These are phyloP conservation scores for Flueggea neowawraea DNA, from an alignment of 441 rosid species.

Conservation along the genomic window DNA sequence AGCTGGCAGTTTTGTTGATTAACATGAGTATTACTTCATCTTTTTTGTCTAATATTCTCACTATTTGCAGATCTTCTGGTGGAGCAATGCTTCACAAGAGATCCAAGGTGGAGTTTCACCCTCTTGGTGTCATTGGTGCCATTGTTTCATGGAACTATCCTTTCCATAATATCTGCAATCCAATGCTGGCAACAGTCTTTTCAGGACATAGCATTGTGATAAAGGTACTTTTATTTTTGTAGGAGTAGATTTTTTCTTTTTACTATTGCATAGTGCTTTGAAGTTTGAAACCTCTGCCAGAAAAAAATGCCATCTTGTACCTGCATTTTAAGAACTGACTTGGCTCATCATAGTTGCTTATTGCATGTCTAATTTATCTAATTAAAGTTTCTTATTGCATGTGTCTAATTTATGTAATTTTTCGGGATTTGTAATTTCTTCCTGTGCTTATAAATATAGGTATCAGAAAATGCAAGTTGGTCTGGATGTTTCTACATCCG, in stretches of 20 bases:
- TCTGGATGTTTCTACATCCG: constrained; percentile 95
- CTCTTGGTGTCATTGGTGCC: constrained; percentile 97
- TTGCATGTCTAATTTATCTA: neutral
- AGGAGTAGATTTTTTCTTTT: neutral
- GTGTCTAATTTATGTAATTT: neutral
- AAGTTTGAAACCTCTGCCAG: neutral
- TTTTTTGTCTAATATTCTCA: constrained; percentile 8
- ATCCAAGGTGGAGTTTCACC: constrained; percentile 91
- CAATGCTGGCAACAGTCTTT: constrained; percentile 96
- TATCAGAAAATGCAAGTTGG: constrained; percentile 98
- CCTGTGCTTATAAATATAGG: constrained; percentile 38
- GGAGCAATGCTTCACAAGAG: constrained; percentile 95
- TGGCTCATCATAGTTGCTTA: neutral
- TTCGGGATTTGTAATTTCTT: no score
- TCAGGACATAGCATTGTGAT: constrained; percentile 94
- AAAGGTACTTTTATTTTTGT: constrained; percentile 46
- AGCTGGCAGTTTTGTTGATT: neutral
- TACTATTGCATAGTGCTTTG: no score
- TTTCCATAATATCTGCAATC: constrained; percentile 94
- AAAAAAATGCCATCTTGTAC: neutral
- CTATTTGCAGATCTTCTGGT: constrained; percentile 72
- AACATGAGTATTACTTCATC: neutral
- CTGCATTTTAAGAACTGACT: neutral
- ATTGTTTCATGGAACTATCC: constrained; percentile 99
- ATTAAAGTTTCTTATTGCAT: neutral